Conservation (phyloP, 2,329 filamentous ascomycete species). For the Aspergillus versicolor region DNA sequence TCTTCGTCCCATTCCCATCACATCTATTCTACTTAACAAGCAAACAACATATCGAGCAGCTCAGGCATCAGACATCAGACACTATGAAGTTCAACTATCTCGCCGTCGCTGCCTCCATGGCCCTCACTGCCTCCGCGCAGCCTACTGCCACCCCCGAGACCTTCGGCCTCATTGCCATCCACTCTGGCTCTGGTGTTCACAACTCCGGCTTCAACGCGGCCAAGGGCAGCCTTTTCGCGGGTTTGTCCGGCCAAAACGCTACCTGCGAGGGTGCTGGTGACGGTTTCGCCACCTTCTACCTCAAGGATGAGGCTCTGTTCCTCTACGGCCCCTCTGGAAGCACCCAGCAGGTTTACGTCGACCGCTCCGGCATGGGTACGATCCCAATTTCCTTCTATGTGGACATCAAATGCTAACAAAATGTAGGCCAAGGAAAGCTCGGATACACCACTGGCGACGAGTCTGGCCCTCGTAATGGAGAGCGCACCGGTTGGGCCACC, state of each 20-base stretch:
- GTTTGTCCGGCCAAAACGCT: conserved; percentile 48
- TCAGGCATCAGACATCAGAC: too few species aligned
- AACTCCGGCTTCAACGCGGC: conserved; percentile 48
- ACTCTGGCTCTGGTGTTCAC: conserved; percentile 52
- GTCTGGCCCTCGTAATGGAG: conserved; percentile 40
- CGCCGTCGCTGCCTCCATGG: conserved; percentile 29
- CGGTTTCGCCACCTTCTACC: conserved; percentile 51
- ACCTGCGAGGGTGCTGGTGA: conserved; percentile 44
- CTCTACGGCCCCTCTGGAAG: conserved; percentile 48
- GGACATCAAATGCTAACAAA: conserved; percentile 8
- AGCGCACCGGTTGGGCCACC: conserved; percentile 51
- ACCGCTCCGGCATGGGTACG: conserved; percentile 61
- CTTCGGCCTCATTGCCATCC: conserved; percentile 54
- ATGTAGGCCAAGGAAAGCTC: conserved; percentile 52
- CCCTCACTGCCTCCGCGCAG: conserved; percentile 28
- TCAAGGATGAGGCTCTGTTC: conserved; percentile 48
- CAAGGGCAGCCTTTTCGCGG: conserved; percentile 45
- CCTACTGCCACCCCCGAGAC: conserved; percentile 24
- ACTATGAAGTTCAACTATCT: conserved; percentile 29
- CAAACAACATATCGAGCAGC: too few species aligned
- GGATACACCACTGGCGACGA: conserved; percentile 53
- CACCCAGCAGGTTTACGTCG: conserved; percentile 53
- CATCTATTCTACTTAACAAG: too few species aligned
- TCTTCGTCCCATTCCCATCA: too few species aligned
- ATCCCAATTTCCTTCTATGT: neutral